Percentiles rank a stretch among this genome's conserved stretches.
These are phyloP conservation scores for Chlorociboria aeruginascens DNA, from an alignment of 495 filamentous ascomycete genomes.

Conservation along the genomic window DNA sequence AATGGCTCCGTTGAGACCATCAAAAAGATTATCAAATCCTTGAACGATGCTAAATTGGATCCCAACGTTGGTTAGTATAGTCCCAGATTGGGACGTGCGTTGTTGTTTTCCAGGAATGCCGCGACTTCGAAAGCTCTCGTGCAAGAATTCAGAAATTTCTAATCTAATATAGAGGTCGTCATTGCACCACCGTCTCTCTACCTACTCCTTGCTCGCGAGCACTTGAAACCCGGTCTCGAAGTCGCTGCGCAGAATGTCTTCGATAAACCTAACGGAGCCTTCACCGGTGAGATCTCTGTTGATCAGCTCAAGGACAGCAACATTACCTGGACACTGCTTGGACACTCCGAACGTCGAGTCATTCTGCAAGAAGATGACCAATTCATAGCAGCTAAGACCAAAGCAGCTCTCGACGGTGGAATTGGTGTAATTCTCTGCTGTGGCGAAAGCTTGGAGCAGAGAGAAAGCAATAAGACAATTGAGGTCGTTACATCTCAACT, in stretches of 20 bases:
- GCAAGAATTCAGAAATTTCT: not conserved
- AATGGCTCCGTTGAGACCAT: constrained; percentile 84
- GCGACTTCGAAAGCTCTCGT: not conserved
- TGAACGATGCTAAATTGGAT: constrained; percentile 70
- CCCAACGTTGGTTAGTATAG: constrained; percentile 46
- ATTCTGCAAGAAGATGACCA: constrained; percentile 76
- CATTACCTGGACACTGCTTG: constrained; percentile 78
- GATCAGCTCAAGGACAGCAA: constrained; percentile 77
- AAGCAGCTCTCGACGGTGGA: constrained; percentile 76
- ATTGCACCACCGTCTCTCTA: constrained; percentile 85
- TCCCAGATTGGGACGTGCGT: not conserved
- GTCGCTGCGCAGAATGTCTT: constrained; percentile 93
- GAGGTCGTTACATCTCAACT: constrained; percentile 79
- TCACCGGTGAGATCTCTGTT: constrained; percentile 91
- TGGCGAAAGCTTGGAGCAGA: constrained; percentile 87
- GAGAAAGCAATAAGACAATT: constrained; percentile 76
- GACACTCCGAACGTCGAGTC: constrained; percentile 85
- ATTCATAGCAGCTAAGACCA: constrained; percentile 87
- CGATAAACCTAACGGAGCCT: constrained; percentile 92
- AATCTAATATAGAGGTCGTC: constrained; percentile 62
- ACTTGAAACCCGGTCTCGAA: constrained; percentile 50
- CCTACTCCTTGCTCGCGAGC: constrained; percentile 71
- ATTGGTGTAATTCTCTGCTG: constrained; percentile 90
- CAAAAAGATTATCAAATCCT: constrained; percentile 73
- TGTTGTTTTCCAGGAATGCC: not conserved